These are phyloP conservation scores for Colletotrichum sidae DNA, from an alignment of 2,329 filamentous ascomycete genomes.

Conservation along the genomic window DNA sequence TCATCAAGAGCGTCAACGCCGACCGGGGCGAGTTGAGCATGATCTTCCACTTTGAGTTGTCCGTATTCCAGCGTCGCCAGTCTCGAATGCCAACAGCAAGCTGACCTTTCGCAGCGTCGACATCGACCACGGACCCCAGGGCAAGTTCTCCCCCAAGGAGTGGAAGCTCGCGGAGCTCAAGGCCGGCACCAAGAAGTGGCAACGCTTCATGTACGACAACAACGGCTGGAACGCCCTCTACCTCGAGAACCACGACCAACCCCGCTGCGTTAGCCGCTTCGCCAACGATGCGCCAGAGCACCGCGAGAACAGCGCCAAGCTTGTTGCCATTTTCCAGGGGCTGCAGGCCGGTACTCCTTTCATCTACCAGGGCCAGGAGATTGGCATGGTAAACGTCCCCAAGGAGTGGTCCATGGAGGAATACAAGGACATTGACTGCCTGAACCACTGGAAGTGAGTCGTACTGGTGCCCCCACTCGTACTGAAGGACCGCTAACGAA, in stretches of 20 bases:
- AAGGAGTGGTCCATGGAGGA: constrained; percentile 70
- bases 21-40: constrained; percentile 73
- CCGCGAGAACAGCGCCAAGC: constrained; percentile 65
- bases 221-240: constrained; percentile 75
- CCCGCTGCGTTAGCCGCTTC: constrained; percentile 69
- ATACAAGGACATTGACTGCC: constrained; percentile 75
- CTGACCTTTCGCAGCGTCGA: constrained; percentile 53
- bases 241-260: constrained; percentile 75
- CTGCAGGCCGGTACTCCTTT: constrained; percentile 73
- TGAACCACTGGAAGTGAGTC: constrained; percentile 62
- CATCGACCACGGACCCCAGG: constrained; percentile 57
- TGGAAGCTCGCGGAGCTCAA: constrained; percentile 66
- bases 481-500: constrained; percentile 6
- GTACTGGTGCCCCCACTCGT: neutral
- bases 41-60: constrained; percentile 80
- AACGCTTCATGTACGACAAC: constrained; percentile 68
- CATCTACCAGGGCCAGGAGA: constrained; percentile 77
- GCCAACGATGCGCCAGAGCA: constrained; percentile 61
- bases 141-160: constrained; percentile 55
- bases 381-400: constrained; percentile 75
- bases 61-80: constrained; percentile 38
- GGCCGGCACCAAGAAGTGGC: constrained; percentile 66
- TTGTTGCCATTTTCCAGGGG: constrained; percentile 68
- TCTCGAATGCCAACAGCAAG: neutral
- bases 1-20: constrained; percentile 63